Evolutionary conservation across 441 rosid species (phyloP).

Genomic region (Adansonia grandidieri): DNA sequence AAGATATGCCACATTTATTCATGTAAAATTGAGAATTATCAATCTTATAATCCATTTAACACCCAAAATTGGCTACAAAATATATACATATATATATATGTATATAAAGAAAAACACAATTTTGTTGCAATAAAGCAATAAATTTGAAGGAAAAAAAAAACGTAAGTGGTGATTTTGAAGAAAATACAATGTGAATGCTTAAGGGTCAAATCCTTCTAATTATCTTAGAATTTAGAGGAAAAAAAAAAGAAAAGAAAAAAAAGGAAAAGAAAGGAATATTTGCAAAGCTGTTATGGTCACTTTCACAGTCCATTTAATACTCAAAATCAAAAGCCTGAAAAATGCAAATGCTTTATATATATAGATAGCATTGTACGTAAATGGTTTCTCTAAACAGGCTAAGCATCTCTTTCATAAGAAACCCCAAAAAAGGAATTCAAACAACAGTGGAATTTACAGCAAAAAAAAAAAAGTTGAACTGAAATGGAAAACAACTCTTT

Average conservation of each 20-base stretch:
- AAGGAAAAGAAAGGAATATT: constrained; percentile 6
- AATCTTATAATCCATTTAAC: neutral
- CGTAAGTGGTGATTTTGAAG: no score
- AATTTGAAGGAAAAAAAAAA: neutral
- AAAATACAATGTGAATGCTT: neutral
- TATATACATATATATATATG: neutral
- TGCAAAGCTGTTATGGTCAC: neutral
- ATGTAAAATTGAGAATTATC: neutral
- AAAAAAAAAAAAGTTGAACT: neutral
- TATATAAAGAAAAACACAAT: neutral
- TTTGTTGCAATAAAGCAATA: neutral
- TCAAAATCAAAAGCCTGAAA: neutral
- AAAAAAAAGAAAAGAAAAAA: neutral
- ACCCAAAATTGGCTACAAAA: neutral
- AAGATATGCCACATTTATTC: neutral
- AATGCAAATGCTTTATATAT: neutral
- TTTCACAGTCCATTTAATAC: neutral
- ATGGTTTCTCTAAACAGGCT: constrained; percentile 18
- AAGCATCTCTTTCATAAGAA: constrained; percentile 9
- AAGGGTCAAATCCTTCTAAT: neutral
- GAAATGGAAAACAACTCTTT: neutral
- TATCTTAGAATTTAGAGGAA: no score
- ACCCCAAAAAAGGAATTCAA: constrained; percentile 16
- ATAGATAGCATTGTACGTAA: neutral
- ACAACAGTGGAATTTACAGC: neutral